Base-by-base conservation (phyloP, 805 yeast genomes). In the Lachancea fermentati region DNA sequence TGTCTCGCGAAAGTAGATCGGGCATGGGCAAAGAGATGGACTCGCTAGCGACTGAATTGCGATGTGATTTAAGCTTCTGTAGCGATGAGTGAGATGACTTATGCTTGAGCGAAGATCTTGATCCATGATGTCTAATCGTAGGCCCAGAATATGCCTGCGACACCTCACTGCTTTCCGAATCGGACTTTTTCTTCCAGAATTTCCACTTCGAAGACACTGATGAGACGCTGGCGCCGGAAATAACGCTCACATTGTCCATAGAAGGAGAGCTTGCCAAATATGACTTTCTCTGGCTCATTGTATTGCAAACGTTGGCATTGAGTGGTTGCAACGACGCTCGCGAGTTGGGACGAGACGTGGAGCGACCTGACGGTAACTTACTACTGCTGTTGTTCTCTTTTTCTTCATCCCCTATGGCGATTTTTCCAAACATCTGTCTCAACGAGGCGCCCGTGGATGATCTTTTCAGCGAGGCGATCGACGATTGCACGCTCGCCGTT, bases 11-110 rank as follows among this genome's bases (percentile, higher is more conserved):
- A 9, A 68, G 69, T 29, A 71, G 73, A 42, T 73, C 76, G 5
- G 81, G 79, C 3, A 73, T 67, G 1, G 85, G 86, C 41, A 76
- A 58, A 3, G 85, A 78, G 12, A 79, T 79, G 8, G 50, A 46
- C 29, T 46, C 47, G 29, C 45, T 48, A 13, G 43, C 39, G 14
- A 33, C 39, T 1, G 62, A 51, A 37, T 55, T 52, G 25, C 62
- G 46, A 43, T 61, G 58, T 2, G 53, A 42, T 30, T 53, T 55
- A 17, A 57, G 45, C 38, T 56, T 57, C 28, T 52, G 55, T 33
- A 60, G 42, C 3, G 67, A 62, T 5, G 59, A 50, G 31, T 60
- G 64, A 2, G 66, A 61, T 19, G 22, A 45, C 41, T 61, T 61
- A 33, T 58, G 63, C 37, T 62, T 58, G 22, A 59, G 39, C 19